Percentiles rank a stretch among this genome's conserved stretches.
These are phyloP conservation scores for Zea mays DNA, from an alignment of 176 grass and related monocot genomes.

Conservation along the genomic window DNA sequence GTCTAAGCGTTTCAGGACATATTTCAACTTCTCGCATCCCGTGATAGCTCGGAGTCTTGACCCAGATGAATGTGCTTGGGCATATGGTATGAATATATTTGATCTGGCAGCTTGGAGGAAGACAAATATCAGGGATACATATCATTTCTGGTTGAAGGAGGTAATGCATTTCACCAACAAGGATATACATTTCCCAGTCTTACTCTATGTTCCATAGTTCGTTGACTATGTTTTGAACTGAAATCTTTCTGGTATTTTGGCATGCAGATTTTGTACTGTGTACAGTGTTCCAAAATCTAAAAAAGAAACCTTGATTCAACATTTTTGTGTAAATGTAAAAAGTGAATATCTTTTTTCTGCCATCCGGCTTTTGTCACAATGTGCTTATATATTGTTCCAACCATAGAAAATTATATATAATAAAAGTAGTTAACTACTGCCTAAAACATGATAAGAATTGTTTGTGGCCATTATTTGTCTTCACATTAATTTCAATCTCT, in stretches of 20 bases:
- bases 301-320: background rate
- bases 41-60: constrained; percentile 72
- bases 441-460: background rate
- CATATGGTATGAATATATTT: constrained; percentile 95
- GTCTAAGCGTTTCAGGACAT: constrained; percentile 88
- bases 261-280: constrained; percentile 17
- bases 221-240: constrained; percentile 4
- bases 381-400: background rate
- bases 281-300: background rate
- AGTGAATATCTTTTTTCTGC: background rate
- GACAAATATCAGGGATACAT: constrained; percentile 84
- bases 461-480: background rate
- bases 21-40: constrained; percentile 94
- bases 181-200: background rate
- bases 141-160: constrained; percentile 95
- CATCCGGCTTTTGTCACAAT: background rate
- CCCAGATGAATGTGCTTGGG: constrained; percentile 89
- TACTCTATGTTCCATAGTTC: constrained; percentile 1
- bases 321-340: constrained; percentile 25
- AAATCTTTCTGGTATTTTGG: constrained; percentile 29
- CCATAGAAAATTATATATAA: background rate
- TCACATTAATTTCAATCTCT: constrained; percentile 35
- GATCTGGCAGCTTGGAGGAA: constrained; percentile 78
- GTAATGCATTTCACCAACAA: constrained; percentile 43
- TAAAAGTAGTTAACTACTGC: background rate